Conservation (phyloP, 2,329 filamentous ascomycete genomes). For the Podosphaera fusca region DNA sequence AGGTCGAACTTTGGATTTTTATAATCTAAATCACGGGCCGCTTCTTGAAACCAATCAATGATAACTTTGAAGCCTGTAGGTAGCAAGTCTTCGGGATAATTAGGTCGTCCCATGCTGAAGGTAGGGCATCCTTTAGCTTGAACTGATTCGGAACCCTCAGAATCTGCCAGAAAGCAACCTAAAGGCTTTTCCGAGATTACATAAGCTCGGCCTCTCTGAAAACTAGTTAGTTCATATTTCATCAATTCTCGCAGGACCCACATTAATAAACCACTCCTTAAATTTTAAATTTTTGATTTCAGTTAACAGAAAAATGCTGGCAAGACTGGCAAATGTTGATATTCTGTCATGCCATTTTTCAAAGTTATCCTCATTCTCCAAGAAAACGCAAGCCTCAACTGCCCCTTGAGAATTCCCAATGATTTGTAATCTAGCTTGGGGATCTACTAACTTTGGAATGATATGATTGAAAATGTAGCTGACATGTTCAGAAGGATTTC, state of each 20-base stretch:
- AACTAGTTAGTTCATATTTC: background rate
- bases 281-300: slow-evolving; percentile 23
- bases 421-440: slow-evolving; percentile 38
- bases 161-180: slow-evolving; percentile 29
- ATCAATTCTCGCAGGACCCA: background rate
- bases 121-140: slow-evolving; percentile 35
- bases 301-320: slow-evolving; percentile 20
- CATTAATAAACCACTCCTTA: slow-evolving; percentile 25
- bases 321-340: slow-evolving; percentile 26
- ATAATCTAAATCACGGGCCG: slow-evolving; percentile 23
- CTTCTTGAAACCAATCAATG: slow-evolving; percentile 36
- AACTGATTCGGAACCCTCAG: slow-evolving; percentile 18
- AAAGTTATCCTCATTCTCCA: slow-evolving; percentile 33
- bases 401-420: slow-evolving; percentile 48
- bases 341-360: slow-evolving; percentile 21
- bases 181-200: slow-evolving; percentile 26
- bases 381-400: slow-evolving; percentile 30
- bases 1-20: slow-evolving; percentile 15
- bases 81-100: slow-evolving; percentile 38
- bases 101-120: slow-evolving; percentile 40
- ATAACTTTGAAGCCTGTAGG: slow-evolving; percentile 28
- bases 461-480: slow-evolving; percentile 41
- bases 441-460: slow-evolving; percentile 24
- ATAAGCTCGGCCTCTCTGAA: slow-evolving; percentile 38
- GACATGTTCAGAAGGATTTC: slow-evolving; percentile 35